Evolutionary conservation across 495 filamentous ascomycete species (phyloP).

Genomic region (Aspergillus incahuasiensis): DNA sequence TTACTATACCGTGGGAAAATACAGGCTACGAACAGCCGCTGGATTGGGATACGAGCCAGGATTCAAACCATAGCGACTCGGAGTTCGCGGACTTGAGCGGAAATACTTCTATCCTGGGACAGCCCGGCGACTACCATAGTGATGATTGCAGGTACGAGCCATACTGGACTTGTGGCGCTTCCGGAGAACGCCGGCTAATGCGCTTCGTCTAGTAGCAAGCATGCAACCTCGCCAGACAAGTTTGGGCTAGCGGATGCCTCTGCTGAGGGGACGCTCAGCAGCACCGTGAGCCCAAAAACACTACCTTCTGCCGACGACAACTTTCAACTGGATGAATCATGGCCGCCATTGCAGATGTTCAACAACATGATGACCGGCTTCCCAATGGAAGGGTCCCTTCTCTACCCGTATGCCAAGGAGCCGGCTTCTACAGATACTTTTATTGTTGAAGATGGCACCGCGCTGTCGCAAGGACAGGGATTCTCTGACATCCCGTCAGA

Average conservation of each 20-base stretch:
- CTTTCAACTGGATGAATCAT: constrained; percentile 39
- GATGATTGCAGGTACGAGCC: constrained; percentile 28
- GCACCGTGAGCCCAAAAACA: constrained; percentile 40
- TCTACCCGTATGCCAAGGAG: constrained; percentile 38
- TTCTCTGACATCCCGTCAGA: constrained; percentile 32
- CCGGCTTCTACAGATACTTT: constrained; percentile 29
- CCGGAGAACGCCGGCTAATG: constrained; percentile 17
- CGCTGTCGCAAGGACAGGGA: constrained; percentile 31
- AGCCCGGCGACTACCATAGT: constrained; percentile 21
- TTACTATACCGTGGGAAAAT: constrained; percentile 42
- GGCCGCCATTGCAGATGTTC: constrained; percentile 41
- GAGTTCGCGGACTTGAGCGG: constrained; percentile 35
- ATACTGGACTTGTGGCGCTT: constrained; percentile 3
- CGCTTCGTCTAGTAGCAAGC: constrained; percentile 16
- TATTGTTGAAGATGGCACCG: constrained; percentile 40
- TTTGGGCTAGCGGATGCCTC: constrained; percentile 29
- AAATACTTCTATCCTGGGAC: constrained; percentile 23
- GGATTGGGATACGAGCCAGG: constrained; percentile 44
- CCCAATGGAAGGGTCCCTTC: constrained; percentile 34
- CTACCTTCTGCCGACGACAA: constrained; percentile 43
- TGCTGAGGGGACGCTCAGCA: constrained; percentile 35
- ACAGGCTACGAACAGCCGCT: constrained; percentile 36
- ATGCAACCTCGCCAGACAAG: constrained; percentile 31
- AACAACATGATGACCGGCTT: constrained; percentile 32
- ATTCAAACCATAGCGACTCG: constrained; percentile 39